Evolutionary conservation across 2,329 filamentous ascomycete species (phyloP).

Genomic region (Monosporascus sp.): DNA sequence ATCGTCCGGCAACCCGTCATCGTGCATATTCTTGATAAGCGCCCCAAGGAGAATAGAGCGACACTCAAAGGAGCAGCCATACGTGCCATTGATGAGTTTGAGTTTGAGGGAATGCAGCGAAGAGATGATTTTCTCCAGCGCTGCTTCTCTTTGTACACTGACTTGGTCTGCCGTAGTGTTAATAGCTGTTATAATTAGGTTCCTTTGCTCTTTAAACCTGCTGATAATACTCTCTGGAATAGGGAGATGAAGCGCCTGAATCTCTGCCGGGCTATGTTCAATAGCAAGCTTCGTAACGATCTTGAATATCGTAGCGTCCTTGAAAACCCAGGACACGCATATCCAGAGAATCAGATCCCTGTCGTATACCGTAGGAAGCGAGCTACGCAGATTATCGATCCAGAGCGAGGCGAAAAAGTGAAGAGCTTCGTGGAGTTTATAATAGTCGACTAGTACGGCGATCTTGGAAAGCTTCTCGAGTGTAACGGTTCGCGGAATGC

Average conservation of each 20-base stretch:
- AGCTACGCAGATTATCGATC: constrained; percentile 2
- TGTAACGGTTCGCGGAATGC: constrained; percentile 13
- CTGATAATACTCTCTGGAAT: constrained; percentile 2
- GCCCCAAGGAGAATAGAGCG: no score
- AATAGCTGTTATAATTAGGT: no score
- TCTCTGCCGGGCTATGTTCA: not conserved
- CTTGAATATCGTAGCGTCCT: not conserved
- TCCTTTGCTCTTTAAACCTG: not conserved
- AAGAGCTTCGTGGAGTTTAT: constrained; percentile 20
- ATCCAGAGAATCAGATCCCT: constrained; percentile 9
- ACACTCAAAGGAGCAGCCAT: no score
- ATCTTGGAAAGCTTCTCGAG: constrained; percentile 22
- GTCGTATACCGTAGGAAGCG: not conserved
- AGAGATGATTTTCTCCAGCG: no score
- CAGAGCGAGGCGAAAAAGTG: constrained; percentile 10
- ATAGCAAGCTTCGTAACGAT: constrained; percentile 9
- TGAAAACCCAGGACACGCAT: constrained; percentile 5
- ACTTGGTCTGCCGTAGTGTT: no score
- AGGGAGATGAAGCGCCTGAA: constrained; percentile 2
- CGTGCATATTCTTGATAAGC: no score
- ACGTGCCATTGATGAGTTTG: no score
- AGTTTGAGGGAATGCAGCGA: no score
- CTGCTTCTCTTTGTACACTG: no score
- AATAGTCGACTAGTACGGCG: constrained; percentile 26
- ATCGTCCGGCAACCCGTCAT: no score